Evolutionary conservation across 371 early-diverging fungal genomes (phyloP), one percentile per base, ranked within the genome.

Genomic region (Fennellomyces sp.): DNA sequence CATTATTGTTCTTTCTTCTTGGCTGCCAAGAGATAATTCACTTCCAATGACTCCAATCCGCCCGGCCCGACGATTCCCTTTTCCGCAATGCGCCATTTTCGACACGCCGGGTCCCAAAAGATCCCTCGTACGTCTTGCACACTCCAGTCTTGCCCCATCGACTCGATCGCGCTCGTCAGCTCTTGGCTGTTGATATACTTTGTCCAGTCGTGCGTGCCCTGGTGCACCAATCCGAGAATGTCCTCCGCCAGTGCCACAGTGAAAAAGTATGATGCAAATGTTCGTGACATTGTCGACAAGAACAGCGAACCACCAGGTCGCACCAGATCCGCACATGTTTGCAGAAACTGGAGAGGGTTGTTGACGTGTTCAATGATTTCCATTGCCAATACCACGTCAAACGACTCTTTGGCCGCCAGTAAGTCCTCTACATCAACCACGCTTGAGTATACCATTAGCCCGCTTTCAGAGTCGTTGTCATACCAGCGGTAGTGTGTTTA

Each of bases 331-430:
- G 82, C 73, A 42, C 92, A 86, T 0, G 88, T 81, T 27, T 72
- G 63, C 13, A 95, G 73, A 67, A 97, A 97, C 11, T 69, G 71
- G 4, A 72, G 61, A 0, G 94, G 91, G 52, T 94, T 83, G 11
- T 78, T 78, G 15, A 97, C 97, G 61, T 97, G 97, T 76, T 97
- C 98, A 56, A 97, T 88, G 27, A 97, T 90, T 68, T 97, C 98
- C 76, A 96, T 76, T 0, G 93, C 91, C 30, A 88, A 83, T 10
- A 97, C 95, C 2, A 85, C 82, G 64, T 96, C 97, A 69, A 91
- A 97, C 7, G 65, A 63, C 55, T 70, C 75, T n/a, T 75, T 82
- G 7, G 79, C 64, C 27, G 71, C 78, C 26, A 79, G 61, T 19
- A 92, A 65, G 49, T 88, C 72, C 64, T 94, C 88, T 86, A 56